Evolutionary conservation across 208 protist genomes (phyloP).

Genomic region (Herpetomonas samuelpessoai): DNA sequence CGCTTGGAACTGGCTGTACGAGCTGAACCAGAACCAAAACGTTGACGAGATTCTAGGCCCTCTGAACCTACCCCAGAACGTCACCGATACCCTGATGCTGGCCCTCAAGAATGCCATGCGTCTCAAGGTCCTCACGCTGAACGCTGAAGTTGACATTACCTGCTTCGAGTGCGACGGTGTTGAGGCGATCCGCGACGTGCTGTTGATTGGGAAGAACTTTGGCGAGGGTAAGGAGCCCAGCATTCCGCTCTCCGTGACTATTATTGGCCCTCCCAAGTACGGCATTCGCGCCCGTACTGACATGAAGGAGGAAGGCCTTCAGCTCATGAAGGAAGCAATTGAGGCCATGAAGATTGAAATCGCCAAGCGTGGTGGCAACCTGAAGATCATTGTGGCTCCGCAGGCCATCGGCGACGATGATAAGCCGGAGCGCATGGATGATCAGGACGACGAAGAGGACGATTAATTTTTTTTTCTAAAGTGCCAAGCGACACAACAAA

Average conservation of each 20-base stretch:
- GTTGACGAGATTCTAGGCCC: conserved; percentile 69
- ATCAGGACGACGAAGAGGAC: conserved; percentile 77
- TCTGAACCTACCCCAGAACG: conserved; percentile 60
- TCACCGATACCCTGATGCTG: conserved; percentile 56
- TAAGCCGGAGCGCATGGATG: conserved; percentile 47
- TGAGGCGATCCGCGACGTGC: conserved; percentile 95
- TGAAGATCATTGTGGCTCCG: conserved; percentile 86
- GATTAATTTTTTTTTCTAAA: conserved; percentile 38
- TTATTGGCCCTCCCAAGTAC: conserved; percentile 97
- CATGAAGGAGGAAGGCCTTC: conserved; percentile 93
- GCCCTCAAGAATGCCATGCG: conserved; percentile 87
- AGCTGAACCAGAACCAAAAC: conserved; percentile 70
- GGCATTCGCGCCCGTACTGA: conserved; percentile 90
- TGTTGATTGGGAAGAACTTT: conserved; percentile 88
- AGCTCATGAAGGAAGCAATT: conserved; percentile 85
- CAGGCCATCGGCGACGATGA: conserved; percentile 36
- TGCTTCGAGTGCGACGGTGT: conserved; percentile 98
- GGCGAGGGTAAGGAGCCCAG: conserved; percentile 61
- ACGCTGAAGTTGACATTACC: conserved; percentile 97
- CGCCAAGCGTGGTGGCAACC: conserved; percentile 72
- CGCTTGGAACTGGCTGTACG: conserved; percentile 73
- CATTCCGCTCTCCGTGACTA: conserved; percentile 89
- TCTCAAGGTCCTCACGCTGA: conserved; percentile 84
- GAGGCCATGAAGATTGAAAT: conserved; percentile 90
- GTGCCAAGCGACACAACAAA: too few relatives aligned